Evolutionary conservation across 2,329 filamentous ascomycete genomes (phyloP).

Genomic region (Teratosphaeriaceae sp.): DNA sequence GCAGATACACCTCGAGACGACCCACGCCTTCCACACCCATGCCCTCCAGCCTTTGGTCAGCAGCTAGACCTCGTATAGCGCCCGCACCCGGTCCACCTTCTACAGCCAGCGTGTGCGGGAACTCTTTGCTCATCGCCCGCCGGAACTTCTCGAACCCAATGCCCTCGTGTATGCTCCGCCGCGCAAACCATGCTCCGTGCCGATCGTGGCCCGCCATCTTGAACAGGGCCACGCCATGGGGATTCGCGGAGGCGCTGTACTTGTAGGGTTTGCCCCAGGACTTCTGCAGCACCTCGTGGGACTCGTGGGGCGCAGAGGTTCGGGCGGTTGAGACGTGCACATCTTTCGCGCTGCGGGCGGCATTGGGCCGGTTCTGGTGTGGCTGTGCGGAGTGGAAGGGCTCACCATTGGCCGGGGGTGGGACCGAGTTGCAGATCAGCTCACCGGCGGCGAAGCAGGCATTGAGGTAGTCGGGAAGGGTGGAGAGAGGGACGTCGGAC

Average conservation of each 20-base stretch:
- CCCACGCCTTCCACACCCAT: slow-evolving; percentile 53
- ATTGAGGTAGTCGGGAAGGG: slow-evolving; percentile 35
- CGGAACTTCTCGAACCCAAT: slow-evolving; percentile 73
- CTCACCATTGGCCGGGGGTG: slow-evolving; percentile 46
- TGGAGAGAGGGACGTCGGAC: slow-evolving; percentile 36
- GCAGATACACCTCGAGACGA: slow-evolving; percentile 68
- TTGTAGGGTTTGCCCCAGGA: slow-evolving; percentile 83
- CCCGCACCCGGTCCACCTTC: slow-evolving; percentile 64
- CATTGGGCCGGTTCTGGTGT: slow-evolving; percentile 51
- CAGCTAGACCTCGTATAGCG: slow-evolving; percentile 78
- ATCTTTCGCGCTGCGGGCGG: slow-evolving; percentile 44
- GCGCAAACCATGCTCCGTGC: slow-evolving; percentile 82
- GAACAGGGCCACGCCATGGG: slow-evolving; percentile 68
- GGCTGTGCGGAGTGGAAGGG: slow-evolving; percentile 43
- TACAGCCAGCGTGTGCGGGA: slow-evolving; percentile 67
- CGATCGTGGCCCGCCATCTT: slow-evolving; percentile 75
- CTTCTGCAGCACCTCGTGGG: slow-evolving; percentile 60
- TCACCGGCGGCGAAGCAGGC: slow-evolving; percentile 51
- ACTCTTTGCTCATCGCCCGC: slow-evolving; percentile 69
- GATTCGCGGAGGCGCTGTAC: slow-evolving; percentile 64
- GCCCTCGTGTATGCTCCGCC: slow-evolving; percentile 74
- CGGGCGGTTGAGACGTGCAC: slow-evolving; percentile 48
- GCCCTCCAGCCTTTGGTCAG: slow-evolving; percentile 66
- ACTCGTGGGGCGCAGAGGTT: slow-evolving; percentile 41
- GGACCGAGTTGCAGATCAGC: slow-evolving; percentile 69